Percentiles rank a stretch among this genome's conserved stretches.
phyloP scores from a whole-genome alignment of 1,284 basidiomycete species.

The Apiotrichum veenhuisii region DNA sequence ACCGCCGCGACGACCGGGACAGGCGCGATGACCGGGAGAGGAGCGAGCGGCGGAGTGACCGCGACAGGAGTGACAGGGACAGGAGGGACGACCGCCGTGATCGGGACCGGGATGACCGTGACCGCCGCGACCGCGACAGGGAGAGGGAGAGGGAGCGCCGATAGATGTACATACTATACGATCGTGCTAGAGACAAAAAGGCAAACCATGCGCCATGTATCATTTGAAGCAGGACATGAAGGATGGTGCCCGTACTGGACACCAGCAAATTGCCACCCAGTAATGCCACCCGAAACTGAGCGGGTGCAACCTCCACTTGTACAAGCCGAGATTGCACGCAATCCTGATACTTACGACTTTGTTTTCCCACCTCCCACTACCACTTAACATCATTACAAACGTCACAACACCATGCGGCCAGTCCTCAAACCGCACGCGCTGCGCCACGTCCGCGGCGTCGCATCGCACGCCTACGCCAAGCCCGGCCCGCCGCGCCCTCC shows the following conservation, averaged over 20 bases:
- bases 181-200: neutral
- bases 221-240: too few relatives aligned
- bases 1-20: conserved; percentile 14
- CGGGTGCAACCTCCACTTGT: too few relatives aligned
- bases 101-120: neutral
- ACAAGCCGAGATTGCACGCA: too few relatives aligned
- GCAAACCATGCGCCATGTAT: neutral
- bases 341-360: too few relatives aligned
- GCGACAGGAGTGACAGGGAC: conserved; percentile 3
- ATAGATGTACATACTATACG: neutral
- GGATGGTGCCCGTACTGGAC: too few relatives aligned
- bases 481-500: conserved; percentile 10
- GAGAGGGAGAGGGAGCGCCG: conserved; percentile 1
- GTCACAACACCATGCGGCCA: neutral
- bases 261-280: too few relatives aligned
- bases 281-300: too few relatives aligned
- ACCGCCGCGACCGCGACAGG: neutral
- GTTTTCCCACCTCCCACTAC: neutral
- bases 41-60: conserved; percentile 7
- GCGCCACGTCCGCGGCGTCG: conserved; percentile 2
- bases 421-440: neutral
- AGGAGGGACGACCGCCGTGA: neutral
- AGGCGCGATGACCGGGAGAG: conserved; percentile 10
- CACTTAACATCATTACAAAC: neutral
- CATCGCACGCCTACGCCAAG: conserved; percentile 20